These are phyloP conservation scores for Blastosporella zonata DNA, from an alignment of 1,284 basidiomycete genomes.

Conservation along the genomic window DNA sequence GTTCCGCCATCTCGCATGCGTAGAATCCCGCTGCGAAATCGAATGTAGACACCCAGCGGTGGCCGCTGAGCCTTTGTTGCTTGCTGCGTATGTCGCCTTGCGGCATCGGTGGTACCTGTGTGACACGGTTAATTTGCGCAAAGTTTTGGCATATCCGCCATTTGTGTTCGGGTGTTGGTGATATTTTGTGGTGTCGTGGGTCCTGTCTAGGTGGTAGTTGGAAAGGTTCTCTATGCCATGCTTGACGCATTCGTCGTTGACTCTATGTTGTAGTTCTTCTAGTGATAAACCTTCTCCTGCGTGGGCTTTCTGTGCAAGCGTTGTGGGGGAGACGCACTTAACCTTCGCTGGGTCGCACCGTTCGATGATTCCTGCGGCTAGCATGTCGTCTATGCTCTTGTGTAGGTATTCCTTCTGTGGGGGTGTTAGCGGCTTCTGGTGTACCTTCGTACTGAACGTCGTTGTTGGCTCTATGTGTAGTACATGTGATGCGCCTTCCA, in stretches of 20 bases:
- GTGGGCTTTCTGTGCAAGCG: constrained; percentile 6
- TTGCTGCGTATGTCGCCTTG: constrained; percentile 35
- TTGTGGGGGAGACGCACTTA: constrained; percentile 7
- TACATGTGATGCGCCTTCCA: constrained; percentile 22
- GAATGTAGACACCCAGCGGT: constrained; percentile 22
- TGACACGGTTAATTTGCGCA: constrained; percentile 32
- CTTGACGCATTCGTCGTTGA: constrained; percentile 4
- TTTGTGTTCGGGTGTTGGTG: constrained; percentile 19
- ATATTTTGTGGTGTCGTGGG: no score
- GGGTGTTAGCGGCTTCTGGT: constrained; percentile 25
- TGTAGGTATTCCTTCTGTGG: constrained; percentile 28
- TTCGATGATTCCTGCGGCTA: constrained; percentile 7
- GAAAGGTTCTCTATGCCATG: constrained; percentile 3
- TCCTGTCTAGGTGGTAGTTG: not conserved
- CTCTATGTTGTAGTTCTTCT: constrained; percentile 6
- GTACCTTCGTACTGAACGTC: constrained; percentile 21
- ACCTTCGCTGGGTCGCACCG: constrained; percentile 1
- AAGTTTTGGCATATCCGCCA: constrained; percentile 39
- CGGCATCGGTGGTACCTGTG: constrained; percentile 32
- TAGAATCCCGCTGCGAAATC: constrained; percentile 34
- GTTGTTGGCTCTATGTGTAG: constrained; percentile 23
- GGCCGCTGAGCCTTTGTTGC: constrained; percentile 29
- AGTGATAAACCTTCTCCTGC: not conserved
- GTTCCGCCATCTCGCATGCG: constrained; percentile 25
- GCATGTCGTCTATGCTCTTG: constrained; percentile 10